Evolutionary conservation across 2,329 filamentous ascomycete genomes (phyloP), one percentile per base, ranked within the genome.

Genomic region (Cordyceps javanica): DNA sequence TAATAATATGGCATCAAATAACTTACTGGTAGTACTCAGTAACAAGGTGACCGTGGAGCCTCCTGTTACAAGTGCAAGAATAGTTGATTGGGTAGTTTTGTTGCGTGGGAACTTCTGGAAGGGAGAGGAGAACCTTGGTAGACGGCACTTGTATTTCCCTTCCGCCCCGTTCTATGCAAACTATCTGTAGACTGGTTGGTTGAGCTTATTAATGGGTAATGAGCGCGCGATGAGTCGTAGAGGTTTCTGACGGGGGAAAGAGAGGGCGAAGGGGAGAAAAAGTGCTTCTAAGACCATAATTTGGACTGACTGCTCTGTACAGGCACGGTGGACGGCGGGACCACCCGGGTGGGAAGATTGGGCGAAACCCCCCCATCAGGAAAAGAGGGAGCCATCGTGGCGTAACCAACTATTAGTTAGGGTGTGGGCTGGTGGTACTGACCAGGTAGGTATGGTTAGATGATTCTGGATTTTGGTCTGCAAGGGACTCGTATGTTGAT

Each of bases 41-140:
- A n/a, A n/a, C n/a, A n/a, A n/a, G n/a, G n/a, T n/a, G n/a, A n/a
- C n/a, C n/a, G n/a, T n/a, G n/a, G n/a, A n/a, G n/a, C n/a, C n/a
- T n/a, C n/a, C 26, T 55, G 53, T 49, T 44, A 48, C 44, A 49
- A 55, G 13, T 49, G 45, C 44, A 48, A n/a, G 32, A 55, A 42
- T 49, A 38, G n/a, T 55, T 45, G 19, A n/a, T n/a, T 36, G 44
- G 32, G 36, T n/a, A 41, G n/a, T n/a, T 38, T 11, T 19, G 10
- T 41, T 41, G 5, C 38, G 38, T n/a, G 38, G n/a, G 38, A 41
- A n/a, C n/a, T n/a, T n/a, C n/a, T n/a, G n/a, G n/a, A n/a, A n/a
- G n/a, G n/a, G n/a, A n/a, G n/a, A n/a, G n/a, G n/a, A n/a, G n/a
- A n/a, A n/a, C n/a, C n/a, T n/a, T n/a, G n/a, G n/a, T n/a, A n/a